Base-by-base conservation (phyloP, 1,139 yeast species). In the Yamadazyma membranifaciens region DNA sequence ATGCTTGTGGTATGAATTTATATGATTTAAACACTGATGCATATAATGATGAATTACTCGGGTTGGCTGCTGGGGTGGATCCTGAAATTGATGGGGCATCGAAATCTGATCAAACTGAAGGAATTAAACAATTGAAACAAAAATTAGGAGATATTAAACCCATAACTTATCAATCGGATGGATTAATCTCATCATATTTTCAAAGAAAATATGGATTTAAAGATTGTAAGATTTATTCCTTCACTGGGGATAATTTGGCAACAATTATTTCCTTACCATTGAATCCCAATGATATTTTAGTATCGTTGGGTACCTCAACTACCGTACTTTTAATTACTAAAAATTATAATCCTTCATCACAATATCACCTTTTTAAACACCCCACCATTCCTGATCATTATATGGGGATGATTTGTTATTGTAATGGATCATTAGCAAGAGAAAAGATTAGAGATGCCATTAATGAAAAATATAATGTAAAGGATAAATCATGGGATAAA, bases 401-500 rank as follows among this genome's bases (percentile, higher is more conserved):
- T 60, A 89, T 89, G 97, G 96, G 95, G 27, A 89, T 89, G 97
- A 79, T 89, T 42, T 89, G 97, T 59, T 89, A 89, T 59, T 86
- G 95, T 58, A 89, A 89, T 59, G 97, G 97, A 0, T 78, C 96
- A 0, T 67, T 89, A 40, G 96, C 97, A 0, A 70, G 97, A 48
- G 96, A 89, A 54, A 73, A 75, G 45, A 71, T 89, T 6, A 69
- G 95, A 37, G 83, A 88, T 59, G 69, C 65, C 14, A 50, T 89
- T 31, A 86, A 85, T 54, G 63, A 65, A 22, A 69, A 73, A 51
- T 63, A 68, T 44, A 52, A 59, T 2, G 45, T 61, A 6, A 48
- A 55, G 2, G 65, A 59, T 33, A 40, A 57, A 12, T 65, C 70
- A 13, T 89, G 96, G 96, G 72, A 72, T 33, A 67, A 73, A 48